Evolutionary conservation across 441 rosid genomes (phyloP).

Genomic region (Gossypium lobatum): DNA sequence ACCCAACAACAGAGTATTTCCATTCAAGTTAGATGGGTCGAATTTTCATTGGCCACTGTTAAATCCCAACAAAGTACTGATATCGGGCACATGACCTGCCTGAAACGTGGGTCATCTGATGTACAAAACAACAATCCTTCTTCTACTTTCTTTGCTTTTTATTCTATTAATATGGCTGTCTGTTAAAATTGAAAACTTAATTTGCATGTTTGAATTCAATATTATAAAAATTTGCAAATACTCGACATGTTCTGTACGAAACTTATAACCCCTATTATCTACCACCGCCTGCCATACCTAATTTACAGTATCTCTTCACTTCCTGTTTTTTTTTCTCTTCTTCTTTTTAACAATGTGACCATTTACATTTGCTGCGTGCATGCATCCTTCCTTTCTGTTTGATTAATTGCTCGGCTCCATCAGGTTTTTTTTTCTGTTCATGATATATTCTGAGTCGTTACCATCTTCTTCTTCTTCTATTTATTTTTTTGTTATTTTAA

Average conservation of each 20-base stretch:
- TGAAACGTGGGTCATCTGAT: constrained; percentile 20
- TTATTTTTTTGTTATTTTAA: not conserved
- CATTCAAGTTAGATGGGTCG: not conserved
- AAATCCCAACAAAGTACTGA: constrained; percentile 29
- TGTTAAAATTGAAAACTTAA: not conserved
- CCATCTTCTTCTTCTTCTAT: not conserved
- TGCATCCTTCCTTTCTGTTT: constrained; percentile 8
- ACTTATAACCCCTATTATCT: not conserved
- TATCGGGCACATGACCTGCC: constrained; percentile 29
- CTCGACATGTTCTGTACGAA: not conserved
- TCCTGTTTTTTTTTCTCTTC: not conserved
- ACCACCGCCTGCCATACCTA: not conserved
- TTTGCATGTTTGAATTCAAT: too few relatives aligned
- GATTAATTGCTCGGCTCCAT: constrained; percentile 21
- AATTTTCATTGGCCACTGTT: constrained; percentile 18
- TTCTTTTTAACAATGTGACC: not conserved
- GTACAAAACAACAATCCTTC: not conserved
- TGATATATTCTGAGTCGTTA: not conserved
- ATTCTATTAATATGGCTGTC: constrained; percentile 1
- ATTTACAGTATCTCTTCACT: not conserved
- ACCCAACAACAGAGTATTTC: not conserved
- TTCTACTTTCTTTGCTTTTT: not conserved
- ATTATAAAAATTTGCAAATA: too few relatives aligned
- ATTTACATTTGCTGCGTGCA: too few relatives aligned
- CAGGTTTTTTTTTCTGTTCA: constrained; percentile 6